Base-by-base conservation (phyloP, 805 yeast genomes). In the Myxozyma kluyveri region DNA sequence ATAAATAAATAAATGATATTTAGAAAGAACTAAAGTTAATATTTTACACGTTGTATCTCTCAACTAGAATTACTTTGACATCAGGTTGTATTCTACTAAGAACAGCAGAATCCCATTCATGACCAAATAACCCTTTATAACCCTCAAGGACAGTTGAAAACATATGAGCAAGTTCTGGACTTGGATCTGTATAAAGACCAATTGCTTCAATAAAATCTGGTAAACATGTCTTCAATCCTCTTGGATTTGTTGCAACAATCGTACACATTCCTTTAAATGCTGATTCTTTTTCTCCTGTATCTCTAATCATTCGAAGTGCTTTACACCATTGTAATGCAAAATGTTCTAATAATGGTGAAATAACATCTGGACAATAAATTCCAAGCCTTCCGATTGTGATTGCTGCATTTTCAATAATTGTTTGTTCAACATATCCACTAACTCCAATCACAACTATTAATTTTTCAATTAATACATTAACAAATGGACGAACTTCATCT, bases 381-480 rank as follows among this genome's bases (percentile, higher is more conserved):
- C 96, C 96, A 62, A 93, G 72, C 60, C 97, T 77, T 14, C 98
- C 98, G 46, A 91, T 73, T 31, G 97, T 84, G 46, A 90, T 86
- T 18, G 96, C 93, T 0, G 90, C 82, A 67, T 93, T 93, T 65
- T 90, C 97, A 57, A 84, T 65, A 3, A 90, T 84, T 0, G 89
- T 78, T 19, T 74, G 76, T 58, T 79, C 82, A 3, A 79, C 74
- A 56, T 80, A 80, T 33, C 54, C 51, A 18, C 46, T 41, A 21
- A 45, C 46, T 3, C 51, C 45, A 21, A 73, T 56, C 42, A 87
- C 66, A n/a, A 84, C 75, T 14, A 84, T 78, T 50, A 87, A 68
- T 21, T 82, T 67, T 39, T 72, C 75, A 55, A 82, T 72, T 57
- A 85, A 68, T 54, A 80, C 81, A 35, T 67, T 69, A 41, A 83